A percentile compares a stretch with the other conserved stretches of the same genome.
Conservation (phyloP, 2,329 filamentous ascomycete species). For the Tolypocladium sp. region DNA sequence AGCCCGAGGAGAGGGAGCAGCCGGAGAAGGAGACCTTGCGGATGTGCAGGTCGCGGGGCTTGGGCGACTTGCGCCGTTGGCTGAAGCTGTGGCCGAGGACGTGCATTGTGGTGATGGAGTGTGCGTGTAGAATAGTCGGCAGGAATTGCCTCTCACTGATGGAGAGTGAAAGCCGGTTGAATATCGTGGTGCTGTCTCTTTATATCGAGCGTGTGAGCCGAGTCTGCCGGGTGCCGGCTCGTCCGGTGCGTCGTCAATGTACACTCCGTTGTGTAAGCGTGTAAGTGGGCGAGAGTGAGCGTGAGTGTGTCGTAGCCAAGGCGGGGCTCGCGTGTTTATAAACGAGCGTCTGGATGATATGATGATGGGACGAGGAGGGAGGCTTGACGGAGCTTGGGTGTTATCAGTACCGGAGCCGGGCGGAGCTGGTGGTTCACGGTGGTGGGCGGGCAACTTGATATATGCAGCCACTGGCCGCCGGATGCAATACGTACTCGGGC, state of each 20-base stretch:
- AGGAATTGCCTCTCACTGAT: neutral
- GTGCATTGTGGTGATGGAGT: slow-evolving; percentile 19
- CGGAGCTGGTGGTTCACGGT: neutral
- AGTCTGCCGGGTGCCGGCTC: neutral
- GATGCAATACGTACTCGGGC: neutral
- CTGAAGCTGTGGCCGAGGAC: slow-evolving; percentile 25
- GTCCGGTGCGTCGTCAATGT: neutral
- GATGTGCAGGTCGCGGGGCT: slow-evolving; percentile 28
- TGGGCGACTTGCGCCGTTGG: slow-evolving; percentile 24
- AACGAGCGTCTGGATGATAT: neutral
- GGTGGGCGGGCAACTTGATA: neutral
- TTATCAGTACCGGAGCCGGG: neutral
- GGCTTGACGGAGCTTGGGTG: neutral
- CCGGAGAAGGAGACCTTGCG: slow-evolving; percentile 32
- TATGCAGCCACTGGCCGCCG: neutral
- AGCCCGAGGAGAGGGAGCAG: slow-evolving; percentile 26
- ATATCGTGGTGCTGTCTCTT: neutral
- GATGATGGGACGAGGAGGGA: neutral
- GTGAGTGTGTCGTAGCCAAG: neutral
- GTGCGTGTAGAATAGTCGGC: neutral
- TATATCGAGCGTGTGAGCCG: neutral
- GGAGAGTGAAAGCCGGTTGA: neutral
- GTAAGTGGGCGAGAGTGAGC: neutral
- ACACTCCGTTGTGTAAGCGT: neutral
- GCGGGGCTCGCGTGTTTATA: neutral